These are phyloP conservation scores for Boletus vermiculosoides DNA, from an alignment of 768 basidiomycete species.

Conservation along the genomic window DNA sequence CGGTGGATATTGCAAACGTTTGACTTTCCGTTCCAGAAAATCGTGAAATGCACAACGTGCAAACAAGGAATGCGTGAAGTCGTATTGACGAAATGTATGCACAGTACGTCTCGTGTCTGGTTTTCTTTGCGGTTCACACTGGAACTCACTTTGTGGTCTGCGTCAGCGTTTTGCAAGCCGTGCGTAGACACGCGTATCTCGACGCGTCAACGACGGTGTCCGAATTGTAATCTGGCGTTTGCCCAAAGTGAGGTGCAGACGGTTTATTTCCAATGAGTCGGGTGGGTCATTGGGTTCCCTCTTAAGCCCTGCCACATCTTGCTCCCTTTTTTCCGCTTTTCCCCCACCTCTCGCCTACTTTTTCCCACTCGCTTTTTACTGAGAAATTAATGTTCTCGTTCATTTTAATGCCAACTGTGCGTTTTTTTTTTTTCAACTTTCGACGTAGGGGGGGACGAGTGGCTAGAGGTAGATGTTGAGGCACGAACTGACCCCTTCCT, in stretches of 20 bases:
- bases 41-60: constrained; percentile 90
- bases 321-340: too few relatives aligned
- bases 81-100: constrained; percentile 86
- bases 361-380: background rate
- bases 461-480: background rate
- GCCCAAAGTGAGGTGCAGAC: constrained; percentile 79
- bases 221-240: constrained; percentile 81
- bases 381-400: constrained; percentile 5
- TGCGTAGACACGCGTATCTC: constrained; percentile 87
- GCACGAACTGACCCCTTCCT: background rate
- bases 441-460: background rate
- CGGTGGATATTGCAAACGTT: background rate
- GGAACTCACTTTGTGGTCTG: background rate
- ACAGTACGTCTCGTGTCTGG: constrained; percentile 57
- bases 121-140: too few relatives aligned
- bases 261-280: constrained; percentile 54
- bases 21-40: constrained; percentile 44
- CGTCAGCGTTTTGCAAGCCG: constrained; percentile 75
- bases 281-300: too few relatives aligned
- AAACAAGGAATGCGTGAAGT: constrained; percentile 72
- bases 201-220: constrained; percentile 92
- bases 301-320: background rate
- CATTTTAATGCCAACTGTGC: background rate
- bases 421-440: background rate
- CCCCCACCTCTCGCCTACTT: background rate